These are phyloP conservation scores for Pythium myriotylum DNA, from an alignment of 352 stramenopile genomes.

Conservation along the genomic window DNA sequence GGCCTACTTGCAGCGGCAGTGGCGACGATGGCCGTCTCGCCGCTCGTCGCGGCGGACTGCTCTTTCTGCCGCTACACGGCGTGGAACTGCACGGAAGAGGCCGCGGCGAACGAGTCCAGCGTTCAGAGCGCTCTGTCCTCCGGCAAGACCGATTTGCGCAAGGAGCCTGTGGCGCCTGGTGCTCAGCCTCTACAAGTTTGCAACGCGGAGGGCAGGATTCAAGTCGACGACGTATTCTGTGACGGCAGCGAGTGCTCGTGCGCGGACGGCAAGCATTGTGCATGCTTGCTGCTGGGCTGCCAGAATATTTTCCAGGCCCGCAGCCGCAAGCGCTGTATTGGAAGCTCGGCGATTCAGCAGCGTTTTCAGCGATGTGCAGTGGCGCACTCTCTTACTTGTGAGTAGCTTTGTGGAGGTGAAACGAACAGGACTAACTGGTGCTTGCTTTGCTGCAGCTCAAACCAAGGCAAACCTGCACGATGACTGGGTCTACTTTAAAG, in stretches of 20 bases:
- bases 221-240: conserved; percentile 86
- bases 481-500: conserved; percentile 80
- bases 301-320: conserved; percentile 69
- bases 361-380: conserved; percentile 60
- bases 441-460: conserved; percentile 25
- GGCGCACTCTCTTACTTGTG: conserved; percentile 51
- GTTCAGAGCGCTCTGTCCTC: conserved; percentile 1
- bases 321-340: conserved; percentile 70
- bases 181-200: conserved; percentile 47
- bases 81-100: conserved; percentile 55
- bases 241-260: conserved; percentile 62
- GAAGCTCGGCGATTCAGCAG: conserved; percentile 40
- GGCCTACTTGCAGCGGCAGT: conserved; percentile 10
- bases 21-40: conserved; percentile 6
- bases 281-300: conserved; percentile 69
- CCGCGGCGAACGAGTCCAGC: conserved; percentile 12
- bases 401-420: conserved; percentile 18
- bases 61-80: conserved; percentile 62
- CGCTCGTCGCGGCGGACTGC: conserved; percentile 37
- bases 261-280: conserved; percentile 49
- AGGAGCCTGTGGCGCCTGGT: not conserved
- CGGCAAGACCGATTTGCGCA: conserved; percentile 18
- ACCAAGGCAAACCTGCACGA: conserved; percentile 50
- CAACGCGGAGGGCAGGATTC: conserved; percentile 52
- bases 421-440: too few relatives aligned